A percentile compares a stretch with the other conserved stretches of the same genome.
Evolutionary conservation across 2,329 filamentous ascomycete species (phyloP).

Genomic region (Colletotrichum sp.): DNA sequence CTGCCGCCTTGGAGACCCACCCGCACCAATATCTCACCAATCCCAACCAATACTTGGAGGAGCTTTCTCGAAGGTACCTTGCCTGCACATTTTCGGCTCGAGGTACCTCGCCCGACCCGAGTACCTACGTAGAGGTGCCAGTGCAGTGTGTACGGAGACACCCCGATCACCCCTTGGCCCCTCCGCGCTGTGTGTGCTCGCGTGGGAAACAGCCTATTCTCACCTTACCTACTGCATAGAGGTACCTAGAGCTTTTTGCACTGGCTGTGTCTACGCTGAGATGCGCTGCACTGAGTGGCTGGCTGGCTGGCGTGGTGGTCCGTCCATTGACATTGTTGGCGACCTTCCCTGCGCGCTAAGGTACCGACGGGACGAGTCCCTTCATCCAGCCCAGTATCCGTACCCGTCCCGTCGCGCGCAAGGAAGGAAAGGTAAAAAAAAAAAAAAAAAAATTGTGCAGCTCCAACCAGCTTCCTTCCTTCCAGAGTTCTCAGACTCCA

Average conservation of each 20-base stretch:
- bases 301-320: background rate
- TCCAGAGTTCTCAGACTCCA: background rate
- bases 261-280: background rate
- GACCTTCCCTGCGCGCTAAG: background rate
- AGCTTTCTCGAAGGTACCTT: background rate
- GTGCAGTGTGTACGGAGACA: background rate
- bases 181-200: constrained; percentile 14
- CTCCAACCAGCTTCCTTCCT: background rate
- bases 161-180: constrained; percentile 14
- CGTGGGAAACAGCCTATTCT: constrained; percentile 18
- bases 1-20: constrained; percentile 12
- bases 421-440: background rate
- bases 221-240: background rate
- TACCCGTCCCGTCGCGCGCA: background rate
- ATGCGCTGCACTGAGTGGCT: background rate
- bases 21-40: constrained; percentile 15
- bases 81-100: background rate
- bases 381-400: constrained; percentile 5
- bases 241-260: background rate
- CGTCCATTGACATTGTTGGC: background rate
- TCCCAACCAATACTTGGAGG: constrained; percentile 5
- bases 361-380: background rate
- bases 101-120: background rate
- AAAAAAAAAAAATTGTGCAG: background rate
- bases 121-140: background rate